A percentile compares a stretch with the other conserved stretches of the same genome.
Conservation (phyloP, 169 alveolate genomes). For the Plasmodium vinckei region DNA sequence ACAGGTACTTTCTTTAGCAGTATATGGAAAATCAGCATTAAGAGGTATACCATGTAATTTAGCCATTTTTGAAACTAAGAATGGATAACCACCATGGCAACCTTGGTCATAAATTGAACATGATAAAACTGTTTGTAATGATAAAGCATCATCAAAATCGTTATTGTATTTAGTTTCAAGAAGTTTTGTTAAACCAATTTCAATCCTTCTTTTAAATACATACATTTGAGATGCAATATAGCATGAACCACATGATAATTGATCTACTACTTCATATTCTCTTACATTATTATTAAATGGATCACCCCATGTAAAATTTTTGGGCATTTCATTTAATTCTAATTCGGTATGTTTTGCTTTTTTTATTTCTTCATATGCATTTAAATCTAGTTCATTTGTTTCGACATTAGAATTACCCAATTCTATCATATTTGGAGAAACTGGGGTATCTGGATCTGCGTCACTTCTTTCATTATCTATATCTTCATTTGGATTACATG, state of each 20-base stretch:
- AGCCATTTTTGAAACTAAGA: constrained; percentile 90
- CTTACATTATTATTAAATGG: constrained; percentile 81
- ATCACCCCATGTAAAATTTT: constrained; percentile 87
- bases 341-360: constrained; percentile 34
- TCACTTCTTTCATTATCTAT: constrained; percentile 11
- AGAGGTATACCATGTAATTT: constrained; percentile 88
- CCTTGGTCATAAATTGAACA: constrained; percentile 86
- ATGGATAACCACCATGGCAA: constrained; percentile 93
- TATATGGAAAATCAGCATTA: constrained; percentile 78
- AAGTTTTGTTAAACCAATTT: constrained; percentile 85
- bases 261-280: constrained; percentile 78
- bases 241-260: constrained; percentile 97
- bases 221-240: constrained; percentile 92
- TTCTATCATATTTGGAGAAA: constrained; percentile 25
- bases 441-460: constrained; percentile 32
- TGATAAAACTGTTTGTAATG: constrained; percentile 79
- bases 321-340: constrained; percentile 78
- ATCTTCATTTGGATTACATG: constrained; percentile 37
- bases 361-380: constrained; percentile 32
- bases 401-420: not conserved
- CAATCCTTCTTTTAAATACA: constrained; percentile 90
- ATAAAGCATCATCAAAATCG: constrained; percentile 63
- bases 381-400: constrained; percentile 53
- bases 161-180: constrained; percentile 77
- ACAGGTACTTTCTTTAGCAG: constrained; percentile 28